A percentile compares a stretch with the other conserved stretches of the same genome.
Evolutionary conservation across 495 filamentous ascomycete genomes (phyloP).

Genomic region (Aspergillus nidulans): DNA sequence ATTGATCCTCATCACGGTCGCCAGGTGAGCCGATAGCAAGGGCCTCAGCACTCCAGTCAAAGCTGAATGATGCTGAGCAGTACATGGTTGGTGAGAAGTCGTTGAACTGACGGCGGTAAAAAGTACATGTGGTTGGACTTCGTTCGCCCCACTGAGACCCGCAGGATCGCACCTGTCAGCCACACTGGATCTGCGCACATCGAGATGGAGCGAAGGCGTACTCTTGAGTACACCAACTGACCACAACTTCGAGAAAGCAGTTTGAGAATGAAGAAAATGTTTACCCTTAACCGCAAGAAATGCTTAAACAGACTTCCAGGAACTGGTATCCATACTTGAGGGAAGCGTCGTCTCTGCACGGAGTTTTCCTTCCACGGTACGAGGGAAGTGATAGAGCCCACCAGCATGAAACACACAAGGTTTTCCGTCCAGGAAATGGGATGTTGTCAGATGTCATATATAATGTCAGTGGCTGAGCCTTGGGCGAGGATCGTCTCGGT

Average conservation of each 20-base stretch:
- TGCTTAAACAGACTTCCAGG: no score
- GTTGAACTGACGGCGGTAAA: neutral
- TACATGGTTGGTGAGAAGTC: neutral
- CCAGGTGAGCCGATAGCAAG: neutral
- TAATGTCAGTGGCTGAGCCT: conserved; percentile 3
- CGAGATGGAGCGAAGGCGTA: neutral
- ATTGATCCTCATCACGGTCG: neutral
- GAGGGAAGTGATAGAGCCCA: neutral
- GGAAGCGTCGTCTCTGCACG: neutral
- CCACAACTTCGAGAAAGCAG: no score
- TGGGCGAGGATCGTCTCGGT: neutral
- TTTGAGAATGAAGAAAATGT: no score
- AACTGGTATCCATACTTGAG: no score
- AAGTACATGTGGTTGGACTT: conserved; percentile 4
- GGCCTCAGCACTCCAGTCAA: no score
- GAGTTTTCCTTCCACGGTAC: neutral
- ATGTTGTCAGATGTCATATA: neutral
- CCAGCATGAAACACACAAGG: conserved; percentile 5
- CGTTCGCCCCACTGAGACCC: conserved; percentile 7
- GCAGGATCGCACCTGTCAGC: neutral
- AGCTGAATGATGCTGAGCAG: neutral
- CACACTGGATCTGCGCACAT: neutral
- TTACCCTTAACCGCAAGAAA: no score
- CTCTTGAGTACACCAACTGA: no score
- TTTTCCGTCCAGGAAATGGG: neutral